A percentile compares a stretch with the other conserved stretches of the same genome.
Conservation (phyloP, 148 eudicot genomes). For the Chenopodium suecicum region DNA sequence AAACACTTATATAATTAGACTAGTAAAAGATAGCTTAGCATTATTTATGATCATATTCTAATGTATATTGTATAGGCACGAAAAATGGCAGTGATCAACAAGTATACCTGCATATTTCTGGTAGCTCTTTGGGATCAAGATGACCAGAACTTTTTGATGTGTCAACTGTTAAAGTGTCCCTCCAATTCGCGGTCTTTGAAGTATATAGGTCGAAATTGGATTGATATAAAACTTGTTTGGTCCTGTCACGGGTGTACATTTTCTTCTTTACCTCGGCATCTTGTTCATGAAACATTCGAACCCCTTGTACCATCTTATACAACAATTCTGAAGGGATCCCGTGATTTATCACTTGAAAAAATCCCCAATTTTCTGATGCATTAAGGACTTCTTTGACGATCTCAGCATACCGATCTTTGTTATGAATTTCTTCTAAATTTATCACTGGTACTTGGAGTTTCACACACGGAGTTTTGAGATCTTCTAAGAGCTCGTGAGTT, state of each 20-base stretch:
- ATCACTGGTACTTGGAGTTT: slow-evolving; percentile 23
- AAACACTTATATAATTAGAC: too few species aligned
- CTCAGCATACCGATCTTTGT: neutral
- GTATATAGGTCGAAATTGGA: slow-evolving; percentile 38
- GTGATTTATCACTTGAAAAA: slow-evolving; percentile 44
- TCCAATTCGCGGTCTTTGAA: slow-evolving; percentile 33
- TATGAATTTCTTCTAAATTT: slow-evolving; percentile 6
- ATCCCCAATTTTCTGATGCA: slow-evolving; percentile 34
- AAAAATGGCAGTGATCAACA: neutral
- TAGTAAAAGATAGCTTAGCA: neutral
- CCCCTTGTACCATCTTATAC: slow-evolving; percentile 29
- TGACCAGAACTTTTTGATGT: slow-evolving; percentile 20
- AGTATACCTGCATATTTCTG: slow-evolving; percentile 31
- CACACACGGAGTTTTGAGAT: neutral
- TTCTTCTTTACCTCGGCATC: slow-evolving; percentile 29
- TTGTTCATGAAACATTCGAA: slow-evolving; percentile 38
- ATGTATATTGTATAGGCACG: neutral
- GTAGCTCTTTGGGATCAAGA: slow-evolving; percentile 26
- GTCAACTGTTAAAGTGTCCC: slow-evolving; percentile 29
- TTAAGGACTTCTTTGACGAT: slow-evolving; percentile 9
- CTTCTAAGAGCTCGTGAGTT: slow-evolving; percentile 23
- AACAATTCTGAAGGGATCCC: slow-evolving; percentile 30
- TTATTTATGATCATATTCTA: neutral
- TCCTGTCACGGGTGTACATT: slow-evolving; percentile 37
- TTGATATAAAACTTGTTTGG: slow-evolving; percentile 17